Evolutionary conservation across 192 early-diverging fungal genomes (phyloP).

Genomic region (Rhizophagus prolifer): DNA sequence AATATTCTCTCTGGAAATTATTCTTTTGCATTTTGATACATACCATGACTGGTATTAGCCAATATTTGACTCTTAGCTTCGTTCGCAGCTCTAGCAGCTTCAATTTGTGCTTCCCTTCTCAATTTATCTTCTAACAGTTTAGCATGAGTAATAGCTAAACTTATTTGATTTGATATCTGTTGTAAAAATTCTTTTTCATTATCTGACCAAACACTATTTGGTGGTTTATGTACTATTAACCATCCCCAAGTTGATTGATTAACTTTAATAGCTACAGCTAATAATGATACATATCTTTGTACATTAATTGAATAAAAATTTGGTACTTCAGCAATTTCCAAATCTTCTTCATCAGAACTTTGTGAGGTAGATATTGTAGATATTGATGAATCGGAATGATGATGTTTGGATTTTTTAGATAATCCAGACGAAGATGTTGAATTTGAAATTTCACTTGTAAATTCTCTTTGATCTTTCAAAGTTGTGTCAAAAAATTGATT

Average conservation of each 20-base stretch:
- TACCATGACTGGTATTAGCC: conserved; percentile 43
- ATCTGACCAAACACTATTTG: conserved; percentile 35
- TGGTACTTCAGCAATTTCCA: background rate
- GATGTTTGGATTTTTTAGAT: no score
- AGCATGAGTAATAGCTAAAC: conserved; percentile 43
- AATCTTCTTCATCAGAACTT: background rate
- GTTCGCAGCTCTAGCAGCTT: conserved; percentile 41
- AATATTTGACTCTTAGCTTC: conserved; percentile 45
- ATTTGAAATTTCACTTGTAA: no score
- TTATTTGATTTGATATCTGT: conserved; percentile 44
- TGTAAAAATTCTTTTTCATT: conserved; percentile 44
- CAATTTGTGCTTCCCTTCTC: conserved; percentile 43
- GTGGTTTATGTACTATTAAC: conserved; percentile 33
- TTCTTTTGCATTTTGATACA: background rate
- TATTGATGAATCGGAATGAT: no score
- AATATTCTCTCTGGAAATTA: background rate
- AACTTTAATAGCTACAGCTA: conserved; percentile 34
- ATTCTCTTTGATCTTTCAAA: no score
- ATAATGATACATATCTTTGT: conserved; percentile 34
- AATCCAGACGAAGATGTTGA: no score
- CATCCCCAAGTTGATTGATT: conserved; percentile 42
- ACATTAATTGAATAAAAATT: background rate
- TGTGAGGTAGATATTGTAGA: background rate
- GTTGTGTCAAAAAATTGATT: no score
- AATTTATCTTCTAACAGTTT: conserved; percentile 40